phyloP scores from a whole-genome alignment of 1,284 basidiomycete genomes.

The Apiotrichum gamsii region DNA sequence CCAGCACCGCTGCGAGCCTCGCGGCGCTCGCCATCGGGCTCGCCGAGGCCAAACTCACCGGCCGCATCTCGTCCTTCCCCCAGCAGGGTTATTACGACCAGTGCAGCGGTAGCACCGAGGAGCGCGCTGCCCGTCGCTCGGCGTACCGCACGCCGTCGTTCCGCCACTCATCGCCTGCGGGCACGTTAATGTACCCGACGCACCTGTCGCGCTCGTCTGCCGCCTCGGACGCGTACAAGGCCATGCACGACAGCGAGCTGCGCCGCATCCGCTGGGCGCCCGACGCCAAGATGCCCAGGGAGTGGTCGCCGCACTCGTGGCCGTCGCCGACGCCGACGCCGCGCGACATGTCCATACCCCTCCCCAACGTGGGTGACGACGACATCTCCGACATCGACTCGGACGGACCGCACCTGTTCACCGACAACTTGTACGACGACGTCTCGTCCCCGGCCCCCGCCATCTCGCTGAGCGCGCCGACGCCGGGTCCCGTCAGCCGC shows the following conservation, averaged over 20 bases:
- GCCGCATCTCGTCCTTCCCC: too few species aligned
- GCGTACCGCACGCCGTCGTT: too few species aligned
- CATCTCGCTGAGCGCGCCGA: background rate
- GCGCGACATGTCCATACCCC: background rate
- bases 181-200: background rate
- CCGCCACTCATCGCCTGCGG: background rate
- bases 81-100: too few species aligned
- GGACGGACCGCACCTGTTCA: background rate
- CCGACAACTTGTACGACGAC: background rate
- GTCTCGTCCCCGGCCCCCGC: background rate
- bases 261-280: slow-evolving; percentile 1
- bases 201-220: background rate
- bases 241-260: background rate
- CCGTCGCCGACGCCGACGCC: slow-evolving; percentile 7
- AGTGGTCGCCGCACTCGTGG: slow-evolving; percentile 6
- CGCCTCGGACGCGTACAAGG: slow-evolving; percentile 6
- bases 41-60: too few species aligned
- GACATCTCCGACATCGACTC: background rate
- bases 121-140: too few species aligned
- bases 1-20: too few species aligned
- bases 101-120: too few species aligned
- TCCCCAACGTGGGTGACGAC: too few species aligned
- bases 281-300: background rate
- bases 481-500: background rate
- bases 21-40: too few species aligned